A percentile compares a stretch with the other conserved stretches of the same genome.
phyloP scores from a whole-genome alignment of 2,329 filamentous ascomycete species.

The Dactylellina parvicollis region DNA sequence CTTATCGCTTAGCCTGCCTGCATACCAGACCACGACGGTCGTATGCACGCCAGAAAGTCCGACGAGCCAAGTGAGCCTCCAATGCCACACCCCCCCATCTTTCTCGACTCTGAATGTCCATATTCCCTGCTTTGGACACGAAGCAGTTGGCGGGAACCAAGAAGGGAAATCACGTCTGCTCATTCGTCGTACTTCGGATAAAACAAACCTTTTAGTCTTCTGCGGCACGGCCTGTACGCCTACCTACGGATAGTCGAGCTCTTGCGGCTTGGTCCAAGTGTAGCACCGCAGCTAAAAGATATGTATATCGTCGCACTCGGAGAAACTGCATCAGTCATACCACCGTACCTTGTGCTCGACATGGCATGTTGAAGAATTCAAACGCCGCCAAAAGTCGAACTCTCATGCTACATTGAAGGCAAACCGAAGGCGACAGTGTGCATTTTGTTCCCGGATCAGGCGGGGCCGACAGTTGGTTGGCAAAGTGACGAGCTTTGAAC shows the following conservation, averaged over 20 bases:
- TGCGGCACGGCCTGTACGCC: slow-evolving; percentile 6
- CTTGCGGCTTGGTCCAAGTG: slow-evolving; percentile 2
- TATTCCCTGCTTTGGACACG: slow-evolving; percentile 29
- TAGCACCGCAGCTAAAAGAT: slow-evolving; percentile 1
- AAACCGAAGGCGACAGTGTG: slow-evolving; percentile 1
- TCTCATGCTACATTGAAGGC: background rate
- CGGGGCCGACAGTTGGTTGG: background rate
- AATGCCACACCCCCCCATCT: background rate
- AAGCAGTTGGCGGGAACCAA: slow-evolving; percentile 22
- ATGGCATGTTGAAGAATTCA: background rate
- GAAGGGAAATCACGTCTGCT: slow-evolving; percentile 18
- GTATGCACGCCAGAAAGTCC: slow-evolving; percentile 26
- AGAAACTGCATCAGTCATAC: slow-evolving; percentile 8
- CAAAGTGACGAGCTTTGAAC: background rate
- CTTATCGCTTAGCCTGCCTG: slow-evolving; percentile 36
- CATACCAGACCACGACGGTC: slow-evolving; percentile 18
- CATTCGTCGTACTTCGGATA: slow-evolving; percentile 29
- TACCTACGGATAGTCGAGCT: slow-evolving; percentile 2
- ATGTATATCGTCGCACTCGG: slow-evolving; percentile 17
- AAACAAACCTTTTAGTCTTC: background rate
- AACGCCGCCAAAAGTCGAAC: background rate
- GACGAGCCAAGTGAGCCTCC: slow-evolving; percentile 16
- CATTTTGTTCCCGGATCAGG: background rate
- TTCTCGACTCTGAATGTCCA: slow-evolving; percentile 11
- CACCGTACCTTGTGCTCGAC: background rate